Percentiles rank a stretch among this genome's conserved stretches.
Conservation (phyloP, 1,139 yeast genomes). For the Scheffersomyces lignicola region DNA sequence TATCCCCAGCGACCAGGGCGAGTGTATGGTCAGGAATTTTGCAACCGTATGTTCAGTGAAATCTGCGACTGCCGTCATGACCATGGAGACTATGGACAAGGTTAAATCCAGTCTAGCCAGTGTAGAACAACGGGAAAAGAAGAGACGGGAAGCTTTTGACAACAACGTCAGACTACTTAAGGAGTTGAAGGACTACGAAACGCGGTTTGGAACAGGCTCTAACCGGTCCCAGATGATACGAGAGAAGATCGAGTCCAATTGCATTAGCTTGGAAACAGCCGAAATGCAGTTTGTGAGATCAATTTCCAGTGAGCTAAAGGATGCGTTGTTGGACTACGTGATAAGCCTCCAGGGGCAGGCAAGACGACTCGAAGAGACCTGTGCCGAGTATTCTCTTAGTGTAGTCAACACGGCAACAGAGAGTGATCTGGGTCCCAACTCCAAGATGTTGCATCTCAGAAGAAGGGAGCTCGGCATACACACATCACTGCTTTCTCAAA, state of each 20-base stretch:
- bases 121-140: slow-evolving; percentile 53
- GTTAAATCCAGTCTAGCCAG: slow-evolving; percentile 42
- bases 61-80: slow-evolving; percentile 26
- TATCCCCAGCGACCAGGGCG: slow-evolving; percentile 41
- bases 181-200: slow-evolving; percentile 39
- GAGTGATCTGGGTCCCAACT: slow-evolving; percentile 2
- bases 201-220: slow-evolving; percentile 45
- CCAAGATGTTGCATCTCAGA: slow-evolving; percentile 8
- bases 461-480: slow-evolving; percentile 5
- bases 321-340: slow-evolving; percentile 44
- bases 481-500: neutral
- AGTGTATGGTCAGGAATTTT: slow-evolving; percentile 39
- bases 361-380: slow-evolving; percentile 25
- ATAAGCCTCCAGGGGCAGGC: slow-evolving; percentile 35
- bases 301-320: slow-evolving; percentile 44
- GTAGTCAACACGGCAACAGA: neutral
- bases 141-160: slow-evolving; percentile 36
- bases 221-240: slow-evolving; percentile 37
- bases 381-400: slow-evolving; percentile 1
- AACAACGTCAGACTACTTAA: slow-evolving; percentile 34
- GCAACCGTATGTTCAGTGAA: slow-evolving; percentile 38
- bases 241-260: slow-evolving; percentile 52
- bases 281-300: slow-evolving; percentile 51
- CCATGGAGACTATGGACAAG: slow-evolving; percentile 40
- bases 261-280: slow-evolving; percentile 49